Evolutionary conservation across 148 eudicot genomes (phyloP).

Genomic region (Fagopyrum tataricum): DNA sequence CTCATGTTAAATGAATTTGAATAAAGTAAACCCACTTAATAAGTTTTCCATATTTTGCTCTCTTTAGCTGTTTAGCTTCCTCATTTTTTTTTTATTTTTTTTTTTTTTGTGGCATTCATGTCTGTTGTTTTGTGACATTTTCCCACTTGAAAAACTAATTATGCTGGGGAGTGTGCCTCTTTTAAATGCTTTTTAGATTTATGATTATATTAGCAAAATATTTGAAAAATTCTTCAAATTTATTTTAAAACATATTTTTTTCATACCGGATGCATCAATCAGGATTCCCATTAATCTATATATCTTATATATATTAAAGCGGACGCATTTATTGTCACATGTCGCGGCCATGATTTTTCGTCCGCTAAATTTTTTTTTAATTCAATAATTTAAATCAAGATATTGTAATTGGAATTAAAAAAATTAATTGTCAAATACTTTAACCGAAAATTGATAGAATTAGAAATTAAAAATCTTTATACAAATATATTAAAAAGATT

Average conservation of each 20-base stretch:
- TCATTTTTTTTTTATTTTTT: not conserved
- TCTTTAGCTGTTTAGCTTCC: not conserved
- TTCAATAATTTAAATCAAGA: too few relatives aligned
- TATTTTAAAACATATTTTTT: not conserved
- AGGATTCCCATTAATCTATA: not conserved
- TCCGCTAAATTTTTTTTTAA: too few relatives aligned
- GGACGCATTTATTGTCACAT: too few relatives aligned
- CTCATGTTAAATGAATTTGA: not conserved
- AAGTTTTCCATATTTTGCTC: not conserved
- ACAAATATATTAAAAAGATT: too few relatives aligned
- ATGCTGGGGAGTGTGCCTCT: conserved; percentile 4
- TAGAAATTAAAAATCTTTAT: too few relatives aligned
- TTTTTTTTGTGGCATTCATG: not conserved
- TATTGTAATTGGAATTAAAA: too few relatives aligned
- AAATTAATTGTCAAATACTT: too few relatives aligned
- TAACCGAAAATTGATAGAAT: too few relatives aligned
- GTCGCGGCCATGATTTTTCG: too few relatives aligned
- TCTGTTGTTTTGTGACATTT: not conserved
- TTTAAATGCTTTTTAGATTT: not conserved
- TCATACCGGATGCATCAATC: not conserved
- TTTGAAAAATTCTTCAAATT: too few relatives aligned
- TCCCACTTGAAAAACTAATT: not conserved
- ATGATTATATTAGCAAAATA: not conserved
- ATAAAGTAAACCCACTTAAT: conserved; percentile 4
- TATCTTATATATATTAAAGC: too few relatives aligned